These are phyloP conservation scores for Rutidosis leptorrhynchoides DNA, from an alignment of 129 eudicot genomes.

Conservation along the genomic window DNA sequence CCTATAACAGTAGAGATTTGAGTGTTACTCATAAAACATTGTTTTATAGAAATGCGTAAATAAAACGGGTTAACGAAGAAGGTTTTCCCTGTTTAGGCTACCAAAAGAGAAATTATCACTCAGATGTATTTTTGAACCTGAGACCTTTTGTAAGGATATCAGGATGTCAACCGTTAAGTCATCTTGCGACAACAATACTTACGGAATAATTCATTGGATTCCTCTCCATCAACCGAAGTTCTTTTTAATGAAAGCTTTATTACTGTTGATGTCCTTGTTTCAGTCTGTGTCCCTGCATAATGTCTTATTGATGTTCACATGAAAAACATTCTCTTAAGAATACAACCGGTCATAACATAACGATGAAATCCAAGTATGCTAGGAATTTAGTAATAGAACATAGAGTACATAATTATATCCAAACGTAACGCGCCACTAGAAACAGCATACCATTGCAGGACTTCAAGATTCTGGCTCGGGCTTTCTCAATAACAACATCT, in stretches of 20 bases:
- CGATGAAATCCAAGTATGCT: background rate
- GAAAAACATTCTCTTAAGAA: background rate
- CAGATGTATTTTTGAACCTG: too few species aligned
- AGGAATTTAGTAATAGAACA: background rate
- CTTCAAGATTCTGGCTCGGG: constrained; percentile 43
- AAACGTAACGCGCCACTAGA: background rate
- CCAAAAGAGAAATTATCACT: too few species aligned
- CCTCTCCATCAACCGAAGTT: constrained; percentile 68
- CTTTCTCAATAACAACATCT: constrained; percentile 40
- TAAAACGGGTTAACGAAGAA: too few species aligned
- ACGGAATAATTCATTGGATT: constrained; percentile 49
- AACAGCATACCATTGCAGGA: constrained; percentile 37
- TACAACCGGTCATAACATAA: background rate
- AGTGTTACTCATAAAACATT: background rate
- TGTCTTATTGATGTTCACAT: background rate
- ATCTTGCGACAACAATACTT: too few species aligned
- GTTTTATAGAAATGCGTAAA: background rate
- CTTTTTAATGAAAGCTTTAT: constrained; percentile 71
- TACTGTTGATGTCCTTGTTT: constrained; percentile 60
- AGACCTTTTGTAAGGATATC: too few species aligned
- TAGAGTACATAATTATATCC: background rate
- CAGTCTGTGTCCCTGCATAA: constrained; percentile 41
- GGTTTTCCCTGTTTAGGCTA: too few species aligned
- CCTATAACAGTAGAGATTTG: background rate
- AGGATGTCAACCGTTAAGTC: too few species aligned